A percentile compares a stretch with the other conserved stretches of the same genome.
Conservation (phyloP, 768 basidiomycete genomes). For the Hortiboletus campestris region DNA sequence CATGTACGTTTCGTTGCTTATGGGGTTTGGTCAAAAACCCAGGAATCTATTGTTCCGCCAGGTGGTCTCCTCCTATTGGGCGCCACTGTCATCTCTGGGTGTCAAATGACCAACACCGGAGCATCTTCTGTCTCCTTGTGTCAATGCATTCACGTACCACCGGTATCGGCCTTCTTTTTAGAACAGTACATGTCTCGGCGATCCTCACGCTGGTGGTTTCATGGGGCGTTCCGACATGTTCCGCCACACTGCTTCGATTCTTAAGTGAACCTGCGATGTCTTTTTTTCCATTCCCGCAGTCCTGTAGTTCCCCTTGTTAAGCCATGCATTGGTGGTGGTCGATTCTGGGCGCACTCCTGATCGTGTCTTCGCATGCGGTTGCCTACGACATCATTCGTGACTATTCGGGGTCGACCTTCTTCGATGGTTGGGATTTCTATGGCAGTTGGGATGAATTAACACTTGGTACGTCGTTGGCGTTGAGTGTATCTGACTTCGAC, state of each 20-base stretch:
- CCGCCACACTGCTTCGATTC: background rate
- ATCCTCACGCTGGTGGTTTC: background rate
- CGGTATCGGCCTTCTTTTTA: background rate
- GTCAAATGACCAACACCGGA: too few relatives aligned
- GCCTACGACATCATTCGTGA: slow-evolving; percentile 41
- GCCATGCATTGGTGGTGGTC: slow-evolving; percentile 14
- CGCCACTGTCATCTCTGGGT: too few relatives aligned
- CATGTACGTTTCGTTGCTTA: too few relatives aligned
- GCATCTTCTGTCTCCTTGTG: background rate
- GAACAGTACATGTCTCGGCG: background rate
- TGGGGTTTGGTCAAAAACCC: too few relatives aligned
- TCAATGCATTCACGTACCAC: too few relatives aligned
- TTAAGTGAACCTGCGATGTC: slow-evolving; percentile 4
- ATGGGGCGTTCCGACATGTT: background rate
- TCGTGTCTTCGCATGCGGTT: slow-evolving; percentile 1
- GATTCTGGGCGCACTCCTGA: background rate
- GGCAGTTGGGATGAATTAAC: slow-evolving; percentile 48
- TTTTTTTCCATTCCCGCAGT: background rate
- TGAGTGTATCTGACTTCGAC: background rate
- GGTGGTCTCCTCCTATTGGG: too few relatives aligned
- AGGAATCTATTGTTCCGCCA: too few relatives aligned
- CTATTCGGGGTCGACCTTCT: slow-evolving; percentile 51
- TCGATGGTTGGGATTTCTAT: slow-evolving; percentile 56
- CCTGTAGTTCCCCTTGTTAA: background rate
- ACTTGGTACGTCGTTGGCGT: slow-evolving; percentile 32